Base-by-base conservation (phyloP, 2,329 filamentous ascomycete species). In the Leptographium galeiforme region DNA sequence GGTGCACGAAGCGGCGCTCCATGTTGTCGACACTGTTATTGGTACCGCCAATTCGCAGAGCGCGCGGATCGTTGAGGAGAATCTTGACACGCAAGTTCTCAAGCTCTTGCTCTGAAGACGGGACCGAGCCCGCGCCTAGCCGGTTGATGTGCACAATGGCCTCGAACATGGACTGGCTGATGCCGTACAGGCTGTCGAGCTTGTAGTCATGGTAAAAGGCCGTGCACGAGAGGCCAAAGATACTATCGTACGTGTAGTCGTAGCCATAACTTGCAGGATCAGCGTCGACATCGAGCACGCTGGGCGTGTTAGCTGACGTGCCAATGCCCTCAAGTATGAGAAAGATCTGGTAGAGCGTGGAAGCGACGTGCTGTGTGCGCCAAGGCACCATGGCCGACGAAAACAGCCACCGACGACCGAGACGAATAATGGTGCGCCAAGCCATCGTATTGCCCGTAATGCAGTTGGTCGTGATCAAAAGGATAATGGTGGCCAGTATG, bases 71-170 rank as follows among this genome's bases (percentile, higher is more conserved):
- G 36, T 50, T 50, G 25, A 53, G 48, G 32, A 50, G 16, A 19
- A 53, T 49, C 13, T 53, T 49, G 40, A 32, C 40, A 8, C 19
- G 46, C 34, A 53, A 41, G 41, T 46, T 50, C 11, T 53, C 52
- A 33, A 53, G 32, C 48, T 53, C 52, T 8, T 47, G 47, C 48
- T 40, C 39, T 11, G 47, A 40, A 4, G 47, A 33, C 1, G 19
- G 34, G 6, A 7, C 41, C 2, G 33, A 6, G 4, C 19, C 33
- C 6, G 34, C 48, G 10, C 33, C 34, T 3, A 53, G 52, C 11
- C n/a, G 47, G 41, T 53, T 49, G 34, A 53, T 53, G 34, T 53
- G 52, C 3, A 53, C 41, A n/a, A 53, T 50, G 25, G 41, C 47
- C 47, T 53, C 48, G 30, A 53, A 53, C 18, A 50, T 50, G 33